A percentile compares a stretch with the other conserved stretches of the same genome.
phyloP scores from a whole-genome alignment of 352 stramenopile species.

The Pythium dissotocum region DNA sequence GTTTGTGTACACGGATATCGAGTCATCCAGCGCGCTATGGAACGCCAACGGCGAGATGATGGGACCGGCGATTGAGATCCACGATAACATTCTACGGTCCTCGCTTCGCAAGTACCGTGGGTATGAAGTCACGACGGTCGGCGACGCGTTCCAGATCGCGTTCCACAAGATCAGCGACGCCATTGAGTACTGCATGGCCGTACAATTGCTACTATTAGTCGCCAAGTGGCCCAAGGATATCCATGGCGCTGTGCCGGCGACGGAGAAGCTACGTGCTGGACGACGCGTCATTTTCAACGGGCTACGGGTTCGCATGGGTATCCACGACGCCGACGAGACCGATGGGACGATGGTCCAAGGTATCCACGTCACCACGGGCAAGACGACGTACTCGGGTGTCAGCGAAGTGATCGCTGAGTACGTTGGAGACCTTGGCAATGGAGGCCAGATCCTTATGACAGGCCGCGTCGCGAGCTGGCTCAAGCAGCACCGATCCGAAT shows the following conservation, averaged over 20 bases:
- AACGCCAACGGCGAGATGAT: conserved; percentile 35
- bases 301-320: conserved; percentile 33
- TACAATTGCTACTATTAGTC: background rate
- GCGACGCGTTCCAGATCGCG: conserved; percentile 69
- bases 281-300: conserved; percentile 23
- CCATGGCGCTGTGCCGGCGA: too few species aligned
- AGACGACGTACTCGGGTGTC: background rate
- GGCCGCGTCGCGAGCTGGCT: conserved; percentile 28
- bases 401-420: background rate
- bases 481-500: background rate
- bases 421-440: background rate
- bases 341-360: conserved; percentile 14
- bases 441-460: conserved; percentile 26
- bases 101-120: conserved; percentile 43
- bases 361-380: conserved; percentile 20
- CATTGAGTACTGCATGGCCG: conserved; percentile 33
- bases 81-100: conserved; percentile 35
- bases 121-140: conserved; percentile 75
- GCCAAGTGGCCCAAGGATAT: too few species aligned
- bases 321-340: conserved; percentile 12
- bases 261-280: background rate
- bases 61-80: conserved; percentile 28
- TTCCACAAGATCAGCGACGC: conserved; percentile 71
- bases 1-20: conserved; percentile 37
- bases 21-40: conserved; percentile 23